phyloP scores from a whole-genome alignment of 2,329 filamentous ascomycete species.

The Chaetothyriales sp. region DNA sequence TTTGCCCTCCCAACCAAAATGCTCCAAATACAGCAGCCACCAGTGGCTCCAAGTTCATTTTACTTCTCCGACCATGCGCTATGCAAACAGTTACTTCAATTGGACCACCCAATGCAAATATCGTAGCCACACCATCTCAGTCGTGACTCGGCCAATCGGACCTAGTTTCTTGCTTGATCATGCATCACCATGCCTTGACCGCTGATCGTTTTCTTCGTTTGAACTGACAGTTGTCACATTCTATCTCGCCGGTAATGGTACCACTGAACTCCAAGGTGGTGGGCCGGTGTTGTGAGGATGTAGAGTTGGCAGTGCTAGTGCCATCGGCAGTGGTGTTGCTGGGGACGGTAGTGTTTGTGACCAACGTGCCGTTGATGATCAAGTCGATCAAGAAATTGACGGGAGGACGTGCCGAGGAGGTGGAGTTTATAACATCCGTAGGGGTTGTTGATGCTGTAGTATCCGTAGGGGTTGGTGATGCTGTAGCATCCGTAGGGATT shows the following conservation, averaged over 20 bases:
- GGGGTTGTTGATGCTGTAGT: constrained; percentile 24
- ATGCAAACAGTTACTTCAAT: no score
- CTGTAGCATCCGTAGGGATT: constrained; percentile 16
- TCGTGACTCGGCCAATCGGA: not conserved
- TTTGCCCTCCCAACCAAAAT: no score
- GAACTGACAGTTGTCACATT: constrained; percentile 12
- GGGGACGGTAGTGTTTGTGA: constrained; percentile 18
- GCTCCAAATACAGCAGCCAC: no score
- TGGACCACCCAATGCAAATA: no score
- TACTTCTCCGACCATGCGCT: no score
- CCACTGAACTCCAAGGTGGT: constrained; percentile 14
- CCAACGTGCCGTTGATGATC: constrained; percentile 18
- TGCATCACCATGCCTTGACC: no score
- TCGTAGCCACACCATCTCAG: not conserved
- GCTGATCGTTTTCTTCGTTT: constrained; percentile 6
- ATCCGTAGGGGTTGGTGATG: no score
- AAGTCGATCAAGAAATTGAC: not conserved
- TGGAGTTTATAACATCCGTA: constrained; percentile 7
- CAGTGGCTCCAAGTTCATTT: no score
- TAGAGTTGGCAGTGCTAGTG: constrained; percentile 23
- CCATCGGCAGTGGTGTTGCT: no score
- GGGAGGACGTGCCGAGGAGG: not conserved
- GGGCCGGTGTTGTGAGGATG: constrained; percentile 9
- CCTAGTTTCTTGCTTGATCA: no score
- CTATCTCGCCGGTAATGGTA: constrained; percentile 13